Conservation (phyloP, 2,329 filamentous ascomycete species). For the Alternaria conjuncta region DNA sequence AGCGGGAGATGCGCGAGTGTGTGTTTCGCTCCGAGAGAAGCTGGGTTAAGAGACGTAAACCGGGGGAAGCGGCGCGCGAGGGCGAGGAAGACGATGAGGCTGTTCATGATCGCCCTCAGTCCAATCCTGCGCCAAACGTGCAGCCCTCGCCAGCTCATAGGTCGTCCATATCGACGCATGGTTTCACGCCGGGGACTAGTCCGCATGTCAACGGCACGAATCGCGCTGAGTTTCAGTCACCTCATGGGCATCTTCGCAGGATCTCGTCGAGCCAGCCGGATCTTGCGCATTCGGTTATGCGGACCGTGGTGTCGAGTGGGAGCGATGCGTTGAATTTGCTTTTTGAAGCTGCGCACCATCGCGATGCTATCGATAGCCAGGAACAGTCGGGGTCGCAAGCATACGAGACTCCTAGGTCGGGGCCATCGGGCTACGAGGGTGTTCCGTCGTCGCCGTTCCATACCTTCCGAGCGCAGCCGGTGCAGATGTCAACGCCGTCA, state of each 20-base stretch:
- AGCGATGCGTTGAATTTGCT: constrained; percentile 62
- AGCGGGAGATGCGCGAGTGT: constrained; percentile 59
- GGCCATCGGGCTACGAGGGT: constrained; percentile 33
- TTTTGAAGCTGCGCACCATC: constrained; percentile 57
- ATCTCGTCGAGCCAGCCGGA: constrained; percentile 44
- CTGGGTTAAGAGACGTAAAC: constrained; percentile 48
- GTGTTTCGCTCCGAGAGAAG: constrained; percentile 52
- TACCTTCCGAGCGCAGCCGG: constrained; percentile 43
- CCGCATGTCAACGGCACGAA: constrained; percentile 32
- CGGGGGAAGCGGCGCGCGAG: constrained; percentile 33
- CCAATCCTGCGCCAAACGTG: constrained; percentile 10
- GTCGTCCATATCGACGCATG: constrained; percentile 34
- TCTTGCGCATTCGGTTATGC: constrained; percentile 52
- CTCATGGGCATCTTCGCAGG: constrained; percentile 36
- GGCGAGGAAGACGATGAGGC: constrained; percentile 28
- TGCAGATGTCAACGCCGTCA: constrained; percentile 48
- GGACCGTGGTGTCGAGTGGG: constrained; percentile 60
- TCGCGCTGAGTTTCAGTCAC: constrained; percentile 40
- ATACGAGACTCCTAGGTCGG: constrained; percentile 47
- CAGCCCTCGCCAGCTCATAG: constrained; percentile 30
- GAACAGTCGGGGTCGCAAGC: constrained; percentile 44
- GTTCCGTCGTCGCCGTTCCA: constrained; percentile 37
- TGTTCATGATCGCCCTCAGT: constrained; percentile 11
- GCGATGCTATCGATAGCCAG: constrained; percentile 45
- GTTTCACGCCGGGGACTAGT: constrained; percentile 32